Evolutionary conservation across 306 rosid genomes (phyloP), one percentile per base, ranked within the genome.

Genomic region (Hippophae gyantsensis): DNA sequence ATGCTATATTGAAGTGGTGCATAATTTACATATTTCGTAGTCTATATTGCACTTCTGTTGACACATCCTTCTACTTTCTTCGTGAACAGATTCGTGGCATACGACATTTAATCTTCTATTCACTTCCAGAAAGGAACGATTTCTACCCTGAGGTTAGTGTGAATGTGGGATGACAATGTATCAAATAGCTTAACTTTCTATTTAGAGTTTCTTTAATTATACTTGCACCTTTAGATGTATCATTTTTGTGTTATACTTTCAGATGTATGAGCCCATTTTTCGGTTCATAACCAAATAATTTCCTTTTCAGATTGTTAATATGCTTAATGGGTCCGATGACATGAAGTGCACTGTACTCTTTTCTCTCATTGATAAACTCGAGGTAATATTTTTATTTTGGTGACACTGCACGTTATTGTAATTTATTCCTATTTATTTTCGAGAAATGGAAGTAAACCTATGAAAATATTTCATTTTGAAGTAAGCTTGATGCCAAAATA

Each of bases 121-220:
- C 98, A 6, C 83, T 78, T 13, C 98, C 98, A 0, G 92, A 90
- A 84, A 79, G 98, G 67, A 82, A 85, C 71, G 98, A 90, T 55
- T 80, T 90, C 57, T 90, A 87, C 80, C 89, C 96, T 2, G 96
- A 87, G 98, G 96, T 85, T 60, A 72, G 77, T 47, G 10, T n/a
- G 13, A 56, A 63, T 68, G 53, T 69, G 41, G 2, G 58, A 23
- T 49, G 61, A 64, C 61, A 11, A 11, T 32, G 5, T n/a, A 25
- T 6, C 42, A 41, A 57, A n/a, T 9, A 47, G n/a, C 51, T 47
- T 47, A 9, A 47, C 10, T 9, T 7, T 47, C n/a, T 8, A 10
- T 47, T 47, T n/a, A 9, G 59, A 11, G 5, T 18, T 1, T 5
- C 8, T 54, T 54, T 54, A 54, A 9, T 54, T 7, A 7, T 10